Evolutionary conservation across 1,284 basidiomycete genomes (phyloP), one percentile per base, ranked within the genome.

Genomic region (Leucoagaricus sp.): DNA sequence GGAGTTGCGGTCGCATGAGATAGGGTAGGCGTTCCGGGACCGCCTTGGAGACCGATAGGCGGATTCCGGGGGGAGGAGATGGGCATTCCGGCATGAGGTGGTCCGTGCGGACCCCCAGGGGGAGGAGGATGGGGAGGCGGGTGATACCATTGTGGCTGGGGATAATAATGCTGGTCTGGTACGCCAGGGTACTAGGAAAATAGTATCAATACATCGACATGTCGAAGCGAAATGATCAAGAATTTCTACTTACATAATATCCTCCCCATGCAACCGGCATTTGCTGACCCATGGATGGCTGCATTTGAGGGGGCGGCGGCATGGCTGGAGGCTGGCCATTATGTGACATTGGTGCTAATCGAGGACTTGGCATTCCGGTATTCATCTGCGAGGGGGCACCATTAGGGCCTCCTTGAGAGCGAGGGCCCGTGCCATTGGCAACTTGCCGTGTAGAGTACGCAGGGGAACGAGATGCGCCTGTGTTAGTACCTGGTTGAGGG

Each of bases 21-120:
- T 45, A 82, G 73, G 0, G 85, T 87, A 8, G 87, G 88, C 1
- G 88, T 89, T 31, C 82, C 83, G 23, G 86, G 85, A 2, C 73
- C 68, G 46, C n/a, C n/a, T 64, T 82, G 83, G 17, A 89, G 71
- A 40, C 72, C 75, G 6, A 81, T 74, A 15, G 83, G 82, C 33
- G 75, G 78, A 64, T 80, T 83, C 60, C 85, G 82, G 21, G 87
- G 88, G 9, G 87, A 33, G 36, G 36, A 89, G 75, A 89, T 81
- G 4, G 74, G 72, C 71, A 79, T 75, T 40, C 68, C 69, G 9
- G 64, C 60, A 62, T 76, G 74, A 41, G 66, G 72, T 13, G 72
- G 55, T 50, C 48, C 48, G 42, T 59, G 58, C 48, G 55, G 58
- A 53, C 57, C 58, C 33, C 58, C 49, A 17, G 54, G 60, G 34